Base-by-base conservation (phyloP, 2,329 filamentous ascomycete genomes). In the Periconia digitata region DNA sequence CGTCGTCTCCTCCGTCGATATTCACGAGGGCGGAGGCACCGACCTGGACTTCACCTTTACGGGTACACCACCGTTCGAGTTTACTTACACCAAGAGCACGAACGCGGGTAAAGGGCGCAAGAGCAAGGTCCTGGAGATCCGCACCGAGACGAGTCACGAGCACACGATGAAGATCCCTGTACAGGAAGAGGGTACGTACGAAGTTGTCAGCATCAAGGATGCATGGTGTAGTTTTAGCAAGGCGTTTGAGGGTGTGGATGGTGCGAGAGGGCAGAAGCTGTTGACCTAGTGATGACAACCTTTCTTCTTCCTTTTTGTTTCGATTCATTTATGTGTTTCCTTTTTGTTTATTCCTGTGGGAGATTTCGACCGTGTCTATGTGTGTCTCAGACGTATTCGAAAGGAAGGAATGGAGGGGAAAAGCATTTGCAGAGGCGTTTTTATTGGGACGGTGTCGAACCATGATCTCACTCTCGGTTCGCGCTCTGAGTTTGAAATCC, bases 131-230 rank as follows among this genome's bases (percentile, higher is more conserved):
- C 79, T 99, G 16, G 95, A 99, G 75, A 96, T 95, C 56, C 84
- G 89, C 59, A 91, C 94, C 58, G 92, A 96, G 60, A 79, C 88
- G 16, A 92, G 88, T 41, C 83, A 92, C 54, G 90, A 95, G 63
- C 82, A 90, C 69, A 85, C 77, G 63, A 92, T 95, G 79, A 83
- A 84, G 21, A 83, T 97, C 60, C 85, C 85, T 61, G 91, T 92
- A 21, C 91, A 87, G 59, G 89, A 96, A 67, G 94, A 97, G 78
- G 94, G 94, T 42, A 96, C 91, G 58, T 99, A 99, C 67, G 94
- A 99, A 75, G 92, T 99, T 16, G 89, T 97, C 23, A 87, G 90
- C 10, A 96, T 99, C 73, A 95, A 95, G 78, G 94, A 99, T 73
- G 85, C 85, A 64, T 95, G 84, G 75, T 99, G 94, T 70, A 86